Conservation (phyloP, 306 rosid genomes). For the Potentilla sterilis region DNA sequence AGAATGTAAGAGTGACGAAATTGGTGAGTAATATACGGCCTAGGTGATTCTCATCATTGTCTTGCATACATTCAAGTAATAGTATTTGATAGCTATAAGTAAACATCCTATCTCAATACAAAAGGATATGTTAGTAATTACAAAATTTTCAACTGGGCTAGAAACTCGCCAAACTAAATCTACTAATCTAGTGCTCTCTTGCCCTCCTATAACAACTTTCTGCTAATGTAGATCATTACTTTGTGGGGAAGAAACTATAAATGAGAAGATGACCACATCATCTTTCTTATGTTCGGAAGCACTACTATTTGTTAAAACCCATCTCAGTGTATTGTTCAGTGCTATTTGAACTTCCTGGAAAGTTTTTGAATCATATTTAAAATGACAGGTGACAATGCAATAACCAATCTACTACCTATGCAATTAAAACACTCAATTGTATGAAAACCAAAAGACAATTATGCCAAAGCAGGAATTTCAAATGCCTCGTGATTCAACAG, state of each 20-base stretch:
- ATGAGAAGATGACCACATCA: background rate
- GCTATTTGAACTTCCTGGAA: background rate
- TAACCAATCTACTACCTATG: background rate
- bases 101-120: background rate
- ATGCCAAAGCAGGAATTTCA: background rate
- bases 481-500: conserved; percentile 18
- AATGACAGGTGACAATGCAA: background rate
- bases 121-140: conserved; percentile 1
- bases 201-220: background rate
- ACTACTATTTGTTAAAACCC: background rate
- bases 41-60: background rate
- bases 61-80: background rate
- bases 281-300: background rate
- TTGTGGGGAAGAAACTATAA: background rate
- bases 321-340: background rate
- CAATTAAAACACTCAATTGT: background rate
- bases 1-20: conserved; percentile 1
- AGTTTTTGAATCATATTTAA: background rate
- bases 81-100: background rate
- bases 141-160: background rate
- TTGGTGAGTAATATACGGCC: conserved; percentile 3
- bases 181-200: background rate
- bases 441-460: background rate
- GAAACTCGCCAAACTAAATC: background rate
- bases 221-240: background rate